A percentile compares a stretch with the other conserved stretches of the same genome.
Evolutionary conservation across 331 rosid genomes (phyloP).

Genomic region (Phaseolus coccineus): DNA sequence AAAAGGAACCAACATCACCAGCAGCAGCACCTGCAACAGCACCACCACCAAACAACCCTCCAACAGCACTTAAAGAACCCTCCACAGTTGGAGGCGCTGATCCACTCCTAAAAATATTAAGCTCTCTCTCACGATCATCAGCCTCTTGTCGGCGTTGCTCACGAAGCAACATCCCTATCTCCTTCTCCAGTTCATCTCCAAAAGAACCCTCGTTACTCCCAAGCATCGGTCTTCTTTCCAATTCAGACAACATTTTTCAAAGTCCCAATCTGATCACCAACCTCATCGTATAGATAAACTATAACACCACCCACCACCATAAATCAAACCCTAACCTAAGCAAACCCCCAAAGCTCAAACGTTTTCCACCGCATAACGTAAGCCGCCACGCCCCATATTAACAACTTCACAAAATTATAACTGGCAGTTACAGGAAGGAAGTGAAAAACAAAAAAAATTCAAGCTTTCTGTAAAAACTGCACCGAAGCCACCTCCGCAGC

Average conservation of each 20-base stretch:
- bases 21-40: not conserved
- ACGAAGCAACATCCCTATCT: constrained; percentile 82
- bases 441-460: not conserved
- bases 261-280: constrained; percentile 43
- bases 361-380: constrained; percentile 35
- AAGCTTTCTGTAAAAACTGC: constrained; percentile 28
- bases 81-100: constrained; percentile 99
- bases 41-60: constrained; percentile 70
- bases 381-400: constrained; percentile 45
- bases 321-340: constrained; percentile 53
- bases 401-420: constrained; percentile 46
- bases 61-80: constrained; percentile 92
- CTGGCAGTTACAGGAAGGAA: constrained; percentile 29
- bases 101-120: constrained; percentile 90
- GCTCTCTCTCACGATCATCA: constrained; percentile 81
- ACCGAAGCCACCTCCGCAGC: constrained; percentile 39
- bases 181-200: constrained; percentile 85
- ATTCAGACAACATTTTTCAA: constrained; percentile 75
- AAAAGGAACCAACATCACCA: constrained; percentile 39
- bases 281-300: constrained; percentile 2
- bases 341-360: constrained; percentile 43
- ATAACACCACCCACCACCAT: constrained; percentile 51
- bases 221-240: constrained; percentile 82
- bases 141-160: constrained; percentile 84
- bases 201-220: constrained; percentile 85